phyloP scores from a whole-genome alignment of 495 filamentous ascomycete genomes.

The Clavariopsis aquatica region DNA sequence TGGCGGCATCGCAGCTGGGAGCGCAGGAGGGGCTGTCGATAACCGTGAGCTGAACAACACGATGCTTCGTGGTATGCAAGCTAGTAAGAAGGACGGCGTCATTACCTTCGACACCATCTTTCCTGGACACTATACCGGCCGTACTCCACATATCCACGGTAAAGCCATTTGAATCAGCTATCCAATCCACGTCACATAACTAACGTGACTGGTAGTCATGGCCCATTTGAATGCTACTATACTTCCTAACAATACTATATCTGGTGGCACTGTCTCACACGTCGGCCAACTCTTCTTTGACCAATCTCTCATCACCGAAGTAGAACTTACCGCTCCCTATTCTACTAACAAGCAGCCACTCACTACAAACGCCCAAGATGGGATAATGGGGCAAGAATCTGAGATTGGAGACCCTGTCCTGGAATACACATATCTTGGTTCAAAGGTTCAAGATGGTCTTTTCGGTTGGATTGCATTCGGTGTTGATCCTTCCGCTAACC shows the following conservation, averaged over 20 bases:
- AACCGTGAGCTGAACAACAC: constrained; percentile 51
- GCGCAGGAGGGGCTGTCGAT: constrained; percentile 10
- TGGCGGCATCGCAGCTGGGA: constrained; percentile 40
- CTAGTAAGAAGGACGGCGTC: constrained; percentile 55
- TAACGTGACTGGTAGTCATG: constrained; percentile 10
- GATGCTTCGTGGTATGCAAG: constrained; percentile 54
- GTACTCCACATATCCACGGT: constrained; percentile 58
- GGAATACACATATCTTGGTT: constrained; percentile 57
- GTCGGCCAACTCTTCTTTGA: constrained; percentile 68
- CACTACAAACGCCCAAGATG: constrained; percentile 57
- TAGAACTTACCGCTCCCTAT: constrained; percentile 57
- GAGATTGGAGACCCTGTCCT: constrained; percentile 57
- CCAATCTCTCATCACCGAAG: constrained; percentile 52
- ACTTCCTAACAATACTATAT: constrained; percentile 55
- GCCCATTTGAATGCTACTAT: constrained; percentile 44
- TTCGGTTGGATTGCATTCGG: constrained; percentile 61
- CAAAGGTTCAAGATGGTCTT: constrained; percentile 51
- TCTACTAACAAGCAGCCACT: constrained; percentile 56
- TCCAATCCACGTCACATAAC: neutral
- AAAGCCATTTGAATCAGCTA: neutral
- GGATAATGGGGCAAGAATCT: constrained; percentile 50
- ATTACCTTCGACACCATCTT: constrained; percentile 59
- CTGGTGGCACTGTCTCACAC: constrained; percentile 55
- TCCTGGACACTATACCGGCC: constrained; percentile 60
- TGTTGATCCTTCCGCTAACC: constrained; percentile 45